Evolutionary conservation across 768 basidiomycete genomes (phyloP).

Genomic region (Mycena kentingensis): DNA sequence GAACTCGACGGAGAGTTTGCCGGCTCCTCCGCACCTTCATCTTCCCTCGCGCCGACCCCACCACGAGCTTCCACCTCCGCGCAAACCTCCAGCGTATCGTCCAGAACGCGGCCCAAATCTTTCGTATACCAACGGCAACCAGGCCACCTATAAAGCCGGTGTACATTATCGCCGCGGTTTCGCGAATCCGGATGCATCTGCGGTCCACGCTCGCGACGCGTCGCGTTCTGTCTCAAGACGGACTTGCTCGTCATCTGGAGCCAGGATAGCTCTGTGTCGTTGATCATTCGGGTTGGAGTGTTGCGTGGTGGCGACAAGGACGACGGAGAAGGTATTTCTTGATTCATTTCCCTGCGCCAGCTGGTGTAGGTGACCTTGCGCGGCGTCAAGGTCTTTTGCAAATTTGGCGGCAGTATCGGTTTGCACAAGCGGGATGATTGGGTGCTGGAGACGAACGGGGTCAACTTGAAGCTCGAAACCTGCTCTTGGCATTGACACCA

Average conservation of each 20-base stretch:
- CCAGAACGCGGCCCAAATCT: slow-evolving; percentile 94
- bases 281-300: slow-evolving; percentile 95
- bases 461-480: too few relatives aligned
- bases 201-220: slow-evolving; percentile 87
- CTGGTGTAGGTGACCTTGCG: too few relatives aligned
- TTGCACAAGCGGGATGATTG: background rate
- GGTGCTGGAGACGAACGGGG: slow-evolving; percentile 66
- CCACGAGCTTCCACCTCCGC: slow-evolving; percentile 80
- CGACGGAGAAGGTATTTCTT: too few relatives aligned
- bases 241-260: slow-evolving; percentile 98
- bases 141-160: slow-evolving; percentile 86
- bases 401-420: background rate
- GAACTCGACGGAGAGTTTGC: too few relatives aligned
- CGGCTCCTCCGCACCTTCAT: too few relatives aligned
- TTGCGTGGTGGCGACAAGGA: slow-evolving; percentile 83
- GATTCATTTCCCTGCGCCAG: too few relatives aligned
- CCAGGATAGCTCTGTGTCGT: slow-evolving; percentile 97
- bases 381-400: too few relatives aligned
- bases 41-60: slow-evolving; percentile 75
- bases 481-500: slow-evolving; percentile 92
- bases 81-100: slow-evolving; percentile 95
- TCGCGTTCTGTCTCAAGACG: slow-evolving; percentile 86
- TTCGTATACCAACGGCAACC: slow-evolving; percentile 95
- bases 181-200: slow-evolving; percentile 92
- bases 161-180: slow-evolving; percentile 80